These are phyloP conservation scores for Saccharomyces hybrid DNA, from an alignment of 1,139 yeast genomes.

Conservation along the genomic window DNA sequence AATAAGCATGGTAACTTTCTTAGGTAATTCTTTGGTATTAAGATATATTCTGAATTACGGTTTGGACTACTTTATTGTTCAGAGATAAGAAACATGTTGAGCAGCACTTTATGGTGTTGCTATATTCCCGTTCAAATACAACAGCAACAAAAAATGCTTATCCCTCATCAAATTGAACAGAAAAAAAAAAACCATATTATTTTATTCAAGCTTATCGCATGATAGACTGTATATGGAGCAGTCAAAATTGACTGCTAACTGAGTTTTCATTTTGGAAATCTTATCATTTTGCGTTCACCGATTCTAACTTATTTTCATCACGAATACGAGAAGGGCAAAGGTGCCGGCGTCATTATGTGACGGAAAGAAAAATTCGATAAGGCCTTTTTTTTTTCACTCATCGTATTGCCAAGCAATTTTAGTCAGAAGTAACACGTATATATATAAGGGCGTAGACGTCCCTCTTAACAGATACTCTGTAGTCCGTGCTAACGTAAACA, in stretches of 20 bases:
- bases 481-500: not conserved
- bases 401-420: not conserved
- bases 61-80: not conserved
- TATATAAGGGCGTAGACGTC: not conserved
- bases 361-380: not conserved
- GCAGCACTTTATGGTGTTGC: not conserved
- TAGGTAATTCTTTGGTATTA: not conserved
- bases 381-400: not conserved
- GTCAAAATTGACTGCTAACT: not conserved
- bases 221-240: not conserved
- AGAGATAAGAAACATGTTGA: not conserved
- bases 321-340: not conserved
- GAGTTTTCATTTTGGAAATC: not conserved
- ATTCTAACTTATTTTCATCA: not conserved
- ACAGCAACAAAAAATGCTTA: not conserved
- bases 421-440: not conserved
- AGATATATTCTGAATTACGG: too few relatives aligned
- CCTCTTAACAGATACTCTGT: not conserved
- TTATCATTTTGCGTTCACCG: not conserved
- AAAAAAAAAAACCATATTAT: not conserved
- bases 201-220: not conserved
- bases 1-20: not conserved
- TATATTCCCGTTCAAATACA: not conserved
- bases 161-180: not conserved
- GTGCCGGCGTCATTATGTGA: not conserved